Conservation (phyloP, 2,329 filamentous ascomycete species). For the Ceratocystis huliohia region DNA sequence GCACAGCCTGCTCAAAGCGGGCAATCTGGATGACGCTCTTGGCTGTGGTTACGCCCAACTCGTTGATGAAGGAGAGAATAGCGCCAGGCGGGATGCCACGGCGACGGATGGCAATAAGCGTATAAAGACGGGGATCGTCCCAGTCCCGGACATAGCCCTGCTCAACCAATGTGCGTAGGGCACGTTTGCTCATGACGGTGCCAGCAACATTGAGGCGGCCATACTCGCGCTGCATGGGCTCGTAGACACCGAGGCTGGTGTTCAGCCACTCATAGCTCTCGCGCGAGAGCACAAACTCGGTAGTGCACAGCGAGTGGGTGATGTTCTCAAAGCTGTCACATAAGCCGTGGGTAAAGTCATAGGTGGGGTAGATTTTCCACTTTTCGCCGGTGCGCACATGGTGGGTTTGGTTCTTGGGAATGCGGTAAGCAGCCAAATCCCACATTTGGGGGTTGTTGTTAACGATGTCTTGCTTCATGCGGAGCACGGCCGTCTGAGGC, state of each 20-base stretch:
- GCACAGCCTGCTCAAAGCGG: conserved; percentile 75
- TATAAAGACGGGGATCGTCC: conserved; percentile 86
- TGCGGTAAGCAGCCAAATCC: conserved; percentile 84
- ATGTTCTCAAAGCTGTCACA: conserved; percentile 89
- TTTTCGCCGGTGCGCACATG: conserved; percentile 69
- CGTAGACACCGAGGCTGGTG: conserved; percentile 66
- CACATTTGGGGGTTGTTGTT: conserved; percentile 90
- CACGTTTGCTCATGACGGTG: conserved; percentile 77
- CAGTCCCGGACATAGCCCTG: conserved; percentile 70
- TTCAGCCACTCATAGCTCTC: conserved; percentile 88
- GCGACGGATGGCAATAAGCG: conserved; percentile 68
- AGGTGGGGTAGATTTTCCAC: conserved; percentile 92
- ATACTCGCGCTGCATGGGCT: conserved; percentile 88
- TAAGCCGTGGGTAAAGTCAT: conserved; percentile 82
- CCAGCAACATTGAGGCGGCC: conserved; percentile 56
- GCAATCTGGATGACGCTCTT: conserved; percentile 65
- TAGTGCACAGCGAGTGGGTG: conserved; percentile 85
- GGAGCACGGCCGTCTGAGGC: conserved; percentile 67
- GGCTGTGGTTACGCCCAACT: conserved; percentile 78
- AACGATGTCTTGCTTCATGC: conserved; percentile 84
- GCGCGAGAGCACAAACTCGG: conserved; percentile 74
- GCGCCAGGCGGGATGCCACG: conserved; percentile 80
- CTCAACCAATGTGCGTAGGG: conserved; percentile 66
- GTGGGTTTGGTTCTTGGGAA: conserved; percentile 55
- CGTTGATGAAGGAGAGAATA: conserved; percentile 78